Conservation (phyloP, 768 basidiomycete genomes). For the Lactarius indigo region DNA sequence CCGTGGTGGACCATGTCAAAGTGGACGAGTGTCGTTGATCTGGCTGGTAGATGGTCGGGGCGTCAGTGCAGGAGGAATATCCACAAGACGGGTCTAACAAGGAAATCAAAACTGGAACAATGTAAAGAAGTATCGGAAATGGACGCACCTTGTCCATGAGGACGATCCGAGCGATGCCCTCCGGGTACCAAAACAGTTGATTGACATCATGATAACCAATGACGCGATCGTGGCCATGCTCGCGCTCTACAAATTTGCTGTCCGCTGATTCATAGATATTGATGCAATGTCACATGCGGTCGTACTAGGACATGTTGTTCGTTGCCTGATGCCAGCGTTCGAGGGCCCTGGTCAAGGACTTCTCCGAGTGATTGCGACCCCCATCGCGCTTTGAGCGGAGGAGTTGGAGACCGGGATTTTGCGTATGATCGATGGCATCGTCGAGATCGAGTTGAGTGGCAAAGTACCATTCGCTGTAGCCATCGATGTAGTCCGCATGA, state of each 20-base stretch:
- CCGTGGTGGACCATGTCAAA: constrained; percentile 90
- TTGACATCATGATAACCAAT: constrained; percentile 99
- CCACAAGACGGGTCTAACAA: constrained; percentile 78
- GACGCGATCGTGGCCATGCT: constrained; percentile 89
- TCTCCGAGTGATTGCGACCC: constrained; percentile 54
- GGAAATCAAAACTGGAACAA: background rate
- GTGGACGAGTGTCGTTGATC: constrained; percentile 60
- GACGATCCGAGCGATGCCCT: constrained; percentile 91
- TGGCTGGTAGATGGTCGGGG: constrained; percentile 69
- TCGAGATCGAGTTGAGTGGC: constrained; percentile 99
- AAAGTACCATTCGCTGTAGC: constrained; percentile 99
- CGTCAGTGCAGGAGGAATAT: constrained; percentile 87
- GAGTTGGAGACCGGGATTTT: constrained; percentile 86
- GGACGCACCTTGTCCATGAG: constrained; percentile 77
- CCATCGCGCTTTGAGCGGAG: constrained; percentile 61
- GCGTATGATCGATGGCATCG: constrained; percentile 88
- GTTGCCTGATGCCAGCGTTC: constrained; percentile 96
- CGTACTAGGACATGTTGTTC: constrained; percentile 98
- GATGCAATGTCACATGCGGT: constrained; percentile 92
- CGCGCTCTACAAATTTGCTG: constrained; percentile 89
- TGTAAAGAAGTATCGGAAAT: background rate
- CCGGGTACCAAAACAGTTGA: constrained; percentile 99
- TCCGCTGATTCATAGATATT: constrained; percentile 96
- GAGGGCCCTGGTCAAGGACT: constrained; percentile 76
- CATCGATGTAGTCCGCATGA: constrained; percentile 98